phyloP scores from a whole-genome alignment of 371 early-diverging fungal species.

The Coemansia linderi region DNA sequence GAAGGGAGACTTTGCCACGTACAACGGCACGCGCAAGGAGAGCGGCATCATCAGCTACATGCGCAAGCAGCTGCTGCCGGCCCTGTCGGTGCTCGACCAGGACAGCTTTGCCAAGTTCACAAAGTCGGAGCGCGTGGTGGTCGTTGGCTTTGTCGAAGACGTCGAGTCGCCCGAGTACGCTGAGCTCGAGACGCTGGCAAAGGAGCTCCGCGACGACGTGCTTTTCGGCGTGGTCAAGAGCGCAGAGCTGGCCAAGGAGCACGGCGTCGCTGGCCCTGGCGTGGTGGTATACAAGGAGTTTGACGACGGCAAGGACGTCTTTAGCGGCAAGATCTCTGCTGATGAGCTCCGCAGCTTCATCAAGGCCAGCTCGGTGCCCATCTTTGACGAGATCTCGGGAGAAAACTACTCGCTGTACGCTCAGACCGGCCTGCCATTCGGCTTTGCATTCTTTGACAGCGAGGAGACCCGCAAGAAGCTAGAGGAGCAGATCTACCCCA shows the following conservation, averaged over 20 bases:
- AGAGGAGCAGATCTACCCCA: slow-evolving; percentile 60
- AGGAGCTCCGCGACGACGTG: slow-evolving; percentile 76
- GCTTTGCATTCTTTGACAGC: slow-evolving; percentile 77
- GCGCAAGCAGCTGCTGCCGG: slow-evolving; percentile 85
- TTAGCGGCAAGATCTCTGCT: slow-evolving; percentile 59
- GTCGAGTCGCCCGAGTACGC: slow-evolving; percentile 65
- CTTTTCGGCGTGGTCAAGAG: slow-evolving; percentile 79
- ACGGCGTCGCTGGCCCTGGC: slow-evolving; percentile 62
- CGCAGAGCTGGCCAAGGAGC: slow-evolving; percentile 56
- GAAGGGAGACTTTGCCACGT: slow-evolving; percentile 70
- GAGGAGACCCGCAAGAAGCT: slow-evolving; percentile 63
- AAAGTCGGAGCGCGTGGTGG: slow-evolving; percentile 77
- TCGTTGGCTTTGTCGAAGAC: slow-evolving; percentile 72
- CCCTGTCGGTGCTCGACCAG: slow-evolving; percentile 68
- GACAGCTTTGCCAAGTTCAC: slow-evolving; percentile 72
- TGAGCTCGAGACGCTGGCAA: slow-evolving; percentile 68
- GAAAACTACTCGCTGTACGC: slow-evolving; percentile 84
- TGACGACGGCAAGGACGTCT: slow-evolving; percentile 79
- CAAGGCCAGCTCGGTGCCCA: slow-evolving; percentile 75
- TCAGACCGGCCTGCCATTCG: slow-evolving; percentile 82
- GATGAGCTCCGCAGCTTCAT: slow-evolving; percentile 68
- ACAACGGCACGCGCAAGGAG: slow-evolving; percentile 83
- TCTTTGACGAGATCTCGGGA: slow-evolving; percentile 87
- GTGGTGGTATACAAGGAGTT: slow-evolving; percentile 87
- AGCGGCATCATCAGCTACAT: slow-evolving; percentile 86